Evolutionary conservation across 305 asterid species (phyloP), one percentile per base, ranked within the genome.

Genomic region (Fraxinus dipetala): DNA sequence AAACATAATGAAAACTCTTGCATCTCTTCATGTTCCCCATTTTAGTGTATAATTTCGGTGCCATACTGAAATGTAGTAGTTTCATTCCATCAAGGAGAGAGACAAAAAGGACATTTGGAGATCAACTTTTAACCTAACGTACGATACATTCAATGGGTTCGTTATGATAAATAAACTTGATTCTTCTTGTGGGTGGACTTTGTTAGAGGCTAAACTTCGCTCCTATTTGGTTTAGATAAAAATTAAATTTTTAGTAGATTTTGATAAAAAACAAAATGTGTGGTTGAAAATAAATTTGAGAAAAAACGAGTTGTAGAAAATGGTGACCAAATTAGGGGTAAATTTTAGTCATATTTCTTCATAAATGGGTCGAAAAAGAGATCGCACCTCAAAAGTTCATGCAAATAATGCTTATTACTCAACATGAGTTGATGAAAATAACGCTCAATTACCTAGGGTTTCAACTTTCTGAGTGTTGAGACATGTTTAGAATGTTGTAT

Each of bases 381-480:
- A 10, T 1, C 1, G 4, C 54, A 3, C 0, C 54, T 38, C 54
- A 43, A 11, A 43, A 43, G n/a, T 43, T 43, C 54, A 2, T 11
- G n/a, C 11, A 38, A 38, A 38, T 38, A 38, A 38, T 9, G 11
- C 45, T 36, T 36, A 38, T 38, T 7, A 38, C 45, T 38, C 45
- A 7, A 38, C 45, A 9, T 38, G 45, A 38, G 45, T 38, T 38
- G 48, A 38, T 8, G 13, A 1, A 38, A 38, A 8, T 38, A 45
- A 45, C 1, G 18, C n/a, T 45, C 14, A 45, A 13, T 45, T 45
- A 13, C 56, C 56, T 45, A 13, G 4, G 54, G 5, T 43, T 43
- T 43, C 14, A 10, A 43, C 16, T 43, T 43, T 2, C 4, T 8
- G 35, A 0, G 30, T 22, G 85, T 89, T 35, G 85, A 54, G 91